Percentiles rank a stretch among this genome's conserved stretches.
Conservation (phyloP, 441 rosid genomes). For the Syzygium syzygioides region DNA sequence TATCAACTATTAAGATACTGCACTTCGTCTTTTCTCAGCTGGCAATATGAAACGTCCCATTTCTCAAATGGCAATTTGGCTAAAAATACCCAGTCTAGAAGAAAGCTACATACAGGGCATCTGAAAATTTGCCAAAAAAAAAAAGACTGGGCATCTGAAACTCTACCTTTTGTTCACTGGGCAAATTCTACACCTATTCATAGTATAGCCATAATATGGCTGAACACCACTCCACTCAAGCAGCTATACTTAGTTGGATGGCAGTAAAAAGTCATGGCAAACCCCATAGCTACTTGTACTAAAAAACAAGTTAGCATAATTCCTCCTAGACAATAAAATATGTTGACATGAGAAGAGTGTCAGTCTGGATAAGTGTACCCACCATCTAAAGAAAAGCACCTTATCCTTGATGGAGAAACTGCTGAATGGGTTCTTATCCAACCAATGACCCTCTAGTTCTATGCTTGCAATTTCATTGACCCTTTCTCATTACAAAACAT, state of each 20-base stretch:
- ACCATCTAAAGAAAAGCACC: background rate
- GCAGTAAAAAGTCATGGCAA: too few species aligned
- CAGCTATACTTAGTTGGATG: too few species aligned
- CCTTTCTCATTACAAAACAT: background rate
- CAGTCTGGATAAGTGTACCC: background rate
- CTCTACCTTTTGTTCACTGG: background rate
- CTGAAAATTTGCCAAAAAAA: too few species aligned
- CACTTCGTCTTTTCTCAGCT: background rate
- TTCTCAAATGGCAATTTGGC: background rate
- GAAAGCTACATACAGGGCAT: background rate
- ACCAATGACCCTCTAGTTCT: too few species aligned
- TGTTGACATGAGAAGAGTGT: too few species aligned
- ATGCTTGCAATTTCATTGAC: background rate
- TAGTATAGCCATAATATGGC: background rate
- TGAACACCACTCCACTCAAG: background rate
- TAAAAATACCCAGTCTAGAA: background rate
- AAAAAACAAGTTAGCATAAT: too few species aligned
- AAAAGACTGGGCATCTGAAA: too few species aligned
- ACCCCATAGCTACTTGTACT: too few species aligned
- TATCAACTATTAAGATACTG: background rate
- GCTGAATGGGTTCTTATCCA: too few species aligned
- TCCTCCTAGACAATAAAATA: too few species aligned
- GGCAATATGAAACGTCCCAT: accelerated
- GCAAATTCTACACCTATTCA: background rate
- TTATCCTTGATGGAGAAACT: background rate